These are phyloP conservation scores for Citrus sp. DNA, from an alignment of 345 rosid species.

Conservation along the genomic window DNA sequence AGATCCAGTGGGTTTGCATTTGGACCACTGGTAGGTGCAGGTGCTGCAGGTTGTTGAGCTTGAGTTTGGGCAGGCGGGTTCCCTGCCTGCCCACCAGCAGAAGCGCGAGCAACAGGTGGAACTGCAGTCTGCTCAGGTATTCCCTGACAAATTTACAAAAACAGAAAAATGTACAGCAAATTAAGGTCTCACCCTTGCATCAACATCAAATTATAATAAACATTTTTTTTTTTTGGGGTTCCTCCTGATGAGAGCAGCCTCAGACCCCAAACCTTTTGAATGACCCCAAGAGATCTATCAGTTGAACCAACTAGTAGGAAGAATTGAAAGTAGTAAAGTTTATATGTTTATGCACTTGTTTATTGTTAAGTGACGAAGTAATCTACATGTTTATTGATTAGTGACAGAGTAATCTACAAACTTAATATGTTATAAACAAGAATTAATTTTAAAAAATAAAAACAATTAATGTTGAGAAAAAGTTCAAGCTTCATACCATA, in stretches of 20 bases:
- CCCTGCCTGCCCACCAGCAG: constrained; percentile 38
- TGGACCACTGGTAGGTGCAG: constrained; percentile 42
- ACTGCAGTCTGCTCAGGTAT: constrained; percentile 61
- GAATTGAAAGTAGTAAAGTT: neutral
- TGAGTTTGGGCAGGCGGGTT: constrained; percentile 30
- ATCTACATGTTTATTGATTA: neutral
- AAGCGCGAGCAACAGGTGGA: constrained; percentile 37
- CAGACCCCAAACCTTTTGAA: neutral
- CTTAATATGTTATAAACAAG: neutral
- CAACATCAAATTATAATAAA: neutral
- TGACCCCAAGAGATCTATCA: neutral
- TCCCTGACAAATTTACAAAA: constrained; percentile 29
- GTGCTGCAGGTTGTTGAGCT: constrained; percentile 38
- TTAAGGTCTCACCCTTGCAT: neutral
- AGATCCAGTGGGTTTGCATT: constrained; percentile 65
- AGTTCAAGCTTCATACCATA: neutral
- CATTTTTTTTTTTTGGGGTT: too few relatives aligned
- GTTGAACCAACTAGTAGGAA: neutral
- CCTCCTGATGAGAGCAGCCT: neutral
- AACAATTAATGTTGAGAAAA: neutral
- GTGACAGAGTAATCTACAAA: neutral
- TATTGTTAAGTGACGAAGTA: neutral
- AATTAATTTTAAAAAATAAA: neutral
- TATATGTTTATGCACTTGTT: neutral
- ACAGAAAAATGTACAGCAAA: neutral